Base-by-base conservation (phyloP, 2,329 filamentous ascomycete genomes). In the Ophiostoma populinum region DNA sequence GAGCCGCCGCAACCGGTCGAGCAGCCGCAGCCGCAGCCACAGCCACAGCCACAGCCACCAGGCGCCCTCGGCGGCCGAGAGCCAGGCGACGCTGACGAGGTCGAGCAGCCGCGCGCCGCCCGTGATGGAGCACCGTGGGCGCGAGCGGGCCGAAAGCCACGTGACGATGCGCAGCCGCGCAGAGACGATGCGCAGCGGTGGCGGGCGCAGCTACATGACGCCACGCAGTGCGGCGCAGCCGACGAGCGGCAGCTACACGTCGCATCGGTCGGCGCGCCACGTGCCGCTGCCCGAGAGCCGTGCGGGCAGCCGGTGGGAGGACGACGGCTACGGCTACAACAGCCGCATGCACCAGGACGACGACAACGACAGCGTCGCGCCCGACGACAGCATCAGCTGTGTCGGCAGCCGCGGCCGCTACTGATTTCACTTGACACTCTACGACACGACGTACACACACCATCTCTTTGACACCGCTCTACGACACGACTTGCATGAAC, bases 361-460 rank as follows among this genome's bases (percentile, higher is more conserved):
- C 20, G 33, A 39, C 7, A 59, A 54, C 34, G 61, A 57, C 32
- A 72, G 66, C 44, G 55, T 75, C 24, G 67, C 62, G 28, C 70
- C 70, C 2, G 65, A 62, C 45, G 70, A 75, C 47, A 75, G 70
- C 46, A 70, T 75, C 37, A 73, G 68, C 48, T 69, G 65, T 43
- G 59, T 73, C n/a, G 70, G 67, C 16, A 59, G 49, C 41, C 52
- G 56, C 27, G 51, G 50, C 38, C 46, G 49, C 6, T 47, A 54
- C 32, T 43, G 47, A 39, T 43, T n/a, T n/a, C n/a, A n/a, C n/a
- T n/a, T n/a, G n/a, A n/a, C n/a, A n/a, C n/a, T n/a, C n/a, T n/a
- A n/a, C n/a, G n/a, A n/a, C n/a, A n/a, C n/a, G n/a, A n/a, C n/a
- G n/a, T n/a, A n/a, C n/a, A n/a, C n/a, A n/a, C n/a, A n/a, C n/a